These are phyloP conservation scores for Aureobasidium sp. DNA, from an alignment of 2,329 filamentous ascomycete genomes.

Conservation along the genomic window DNA sequence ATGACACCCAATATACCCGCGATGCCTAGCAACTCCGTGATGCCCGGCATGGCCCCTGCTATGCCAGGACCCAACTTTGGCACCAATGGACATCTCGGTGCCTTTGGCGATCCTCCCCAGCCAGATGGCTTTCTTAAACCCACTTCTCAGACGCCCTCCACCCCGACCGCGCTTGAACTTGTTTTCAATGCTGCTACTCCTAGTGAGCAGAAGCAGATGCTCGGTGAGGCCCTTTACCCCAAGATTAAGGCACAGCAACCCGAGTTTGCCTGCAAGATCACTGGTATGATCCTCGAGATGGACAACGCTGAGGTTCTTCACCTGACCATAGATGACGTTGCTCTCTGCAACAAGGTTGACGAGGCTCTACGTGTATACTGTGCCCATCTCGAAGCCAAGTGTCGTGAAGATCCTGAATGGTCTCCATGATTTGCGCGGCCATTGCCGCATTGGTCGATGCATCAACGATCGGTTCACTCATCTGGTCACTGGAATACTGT, in stretches of 20 bases:
- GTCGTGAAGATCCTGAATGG: too few relatives aligned
- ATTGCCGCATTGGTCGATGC: too few relatives aligned
- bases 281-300: conserved; percentile 99
- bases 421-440: too few relatives aligned
- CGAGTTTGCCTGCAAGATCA: conserved; percentile 97
- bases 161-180: conserved; percentile 38
- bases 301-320: conserved; percentile 68
- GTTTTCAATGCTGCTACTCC: conserved; percentile 50
- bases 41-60: conserved; percentile 55
- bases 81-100: conserved; percentile 25
- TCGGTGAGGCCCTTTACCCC: conserved; percentile 95
- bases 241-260: conserved; percentile 95
- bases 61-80: conserved; percentile 47
- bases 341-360: conserved; percentile 90
- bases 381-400: too few relatives aligned
- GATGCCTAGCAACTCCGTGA: conserved; percentile 51
- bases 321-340: conserved; percentile 53
- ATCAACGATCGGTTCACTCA: too few relatives aligned
- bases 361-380: conserved; percentile 75
- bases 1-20: too few relatives aligned
- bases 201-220: conserved; percentile 93
- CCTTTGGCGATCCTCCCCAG: conserved; percentile 29
- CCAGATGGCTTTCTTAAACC: conserved; percentile 31
- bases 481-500: too few relatives aligned
- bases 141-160: conserved; percentile 28